Evolutionary conservation across 495 filamentous ascomycete species (phyloP), one percentile per base, ranked within the genome.

Genomic region (Aspergillus coremiiformis): DNA sequence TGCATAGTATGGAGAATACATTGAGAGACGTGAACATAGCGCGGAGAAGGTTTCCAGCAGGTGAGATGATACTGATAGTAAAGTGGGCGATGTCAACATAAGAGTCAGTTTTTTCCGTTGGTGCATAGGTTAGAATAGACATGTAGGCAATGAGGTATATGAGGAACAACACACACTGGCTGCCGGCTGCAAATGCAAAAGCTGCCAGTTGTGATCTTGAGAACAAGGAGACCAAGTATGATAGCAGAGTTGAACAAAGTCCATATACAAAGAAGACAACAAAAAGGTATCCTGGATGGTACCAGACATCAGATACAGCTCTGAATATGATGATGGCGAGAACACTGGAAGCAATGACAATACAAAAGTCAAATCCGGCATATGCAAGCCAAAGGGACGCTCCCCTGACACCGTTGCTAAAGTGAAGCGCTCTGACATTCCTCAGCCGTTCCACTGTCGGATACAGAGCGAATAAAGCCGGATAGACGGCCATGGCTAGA

Each of bases 401-500:
- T 0, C 78, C 77, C 30, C 84, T 73, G 10, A 89, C 87, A 46
- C 87, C 88, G 60, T 92, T 94, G 43, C 86, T 90, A 67, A 92
- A 96, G 59, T 96, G 85, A 39, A 96, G 70, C 12, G 86, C 85
- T 27, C 90, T 76, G 26, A 96, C 85, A 47, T 89, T 84, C 8
- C 83, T 68, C 10, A 88, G 71, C 10, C 90, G 77, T 64, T 95
- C 90, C 4, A 85, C 63, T 3, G 87, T 93, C 21, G 87, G 87
- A 67, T 95, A 95, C 15, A 95, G 75, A 1, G 85, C 82, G 58
- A 93, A 94, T 70, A 95, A 89, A 22, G 82, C 87, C 5, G 90
- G 90, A 62, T 83, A 93, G 0, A 81, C 82, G 15, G 78, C 74
- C 72, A 91, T 81, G 14, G 81, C 86, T 2, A 95, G 74, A 22